Conservation (phyloP, 179 eudicot species). For the Beta macrorhiza region DNA sequence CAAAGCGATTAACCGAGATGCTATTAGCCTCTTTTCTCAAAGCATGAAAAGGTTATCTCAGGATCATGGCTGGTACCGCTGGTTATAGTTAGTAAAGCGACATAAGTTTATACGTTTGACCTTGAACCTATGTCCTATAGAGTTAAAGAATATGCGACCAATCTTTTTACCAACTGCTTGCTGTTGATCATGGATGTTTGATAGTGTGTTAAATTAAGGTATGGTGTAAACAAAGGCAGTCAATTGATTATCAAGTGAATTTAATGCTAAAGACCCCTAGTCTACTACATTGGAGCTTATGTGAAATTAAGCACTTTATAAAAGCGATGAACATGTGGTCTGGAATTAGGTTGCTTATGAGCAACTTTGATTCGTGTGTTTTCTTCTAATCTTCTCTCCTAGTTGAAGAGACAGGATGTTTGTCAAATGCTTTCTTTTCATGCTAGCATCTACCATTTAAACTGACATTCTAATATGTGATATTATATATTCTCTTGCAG, state of each 20-base stretch:
- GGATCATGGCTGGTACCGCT: background rate
- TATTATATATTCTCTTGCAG: slow-evolving; percentile 37
- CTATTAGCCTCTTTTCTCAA: too few species aligned
- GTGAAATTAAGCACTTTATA: background rate
- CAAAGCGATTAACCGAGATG: background rate
- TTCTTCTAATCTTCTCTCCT: background rate
- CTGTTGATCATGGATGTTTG: background rate
- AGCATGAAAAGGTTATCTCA: too few species aligned
- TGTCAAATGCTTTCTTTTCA: background rate
- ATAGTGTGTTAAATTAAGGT: background rate
- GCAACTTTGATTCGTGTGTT: background rate
- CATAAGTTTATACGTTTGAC: background rate
- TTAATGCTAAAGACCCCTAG: background rate
- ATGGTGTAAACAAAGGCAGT: background rate
- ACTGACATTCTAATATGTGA: background rate
- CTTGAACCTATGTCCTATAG: background rate
- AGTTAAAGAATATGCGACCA: too few species aligned
- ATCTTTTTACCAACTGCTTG: background rate
- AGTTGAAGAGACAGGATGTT: background rate
- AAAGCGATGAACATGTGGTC: background rate
- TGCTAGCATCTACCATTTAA: slow-evolving; percentile 2
- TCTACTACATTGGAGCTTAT: background rate
- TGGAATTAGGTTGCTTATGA: background rate
- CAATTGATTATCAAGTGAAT: background rate
- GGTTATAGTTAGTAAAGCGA: background rate